These are phyloP conservation scores for Erodium maritimum DNA, from an alignment of 345 rosid genomes.

Conservation along the genomic window DNA sequence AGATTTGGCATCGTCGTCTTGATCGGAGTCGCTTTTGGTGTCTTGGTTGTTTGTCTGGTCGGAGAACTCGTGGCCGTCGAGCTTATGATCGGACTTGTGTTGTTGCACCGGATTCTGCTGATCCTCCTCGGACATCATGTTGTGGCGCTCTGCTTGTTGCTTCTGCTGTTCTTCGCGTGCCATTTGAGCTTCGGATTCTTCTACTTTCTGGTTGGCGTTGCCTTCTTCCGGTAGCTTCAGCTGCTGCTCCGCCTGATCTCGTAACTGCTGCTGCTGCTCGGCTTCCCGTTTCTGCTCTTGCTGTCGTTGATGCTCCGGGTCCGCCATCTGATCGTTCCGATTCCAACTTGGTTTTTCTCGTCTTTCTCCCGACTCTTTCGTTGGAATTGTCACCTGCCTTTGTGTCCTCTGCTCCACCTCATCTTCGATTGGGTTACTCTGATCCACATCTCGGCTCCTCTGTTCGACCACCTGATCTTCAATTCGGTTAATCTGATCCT, in stretches of 20 bases:
- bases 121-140: neutral
- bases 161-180: constrained; percentile 1
- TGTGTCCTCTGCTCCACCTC: neutral
- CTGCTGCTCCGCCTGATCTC: too few relatives aligned
- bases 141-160: constrained; percentile 6
- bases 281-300: constrained; percentile 2
- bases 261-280: constrained; percentile 25
- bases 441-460: too few relatives aligned
- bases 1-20: neutral
- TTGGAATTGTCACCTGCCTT: neutral
- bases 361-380: neutral
- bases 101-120: neutral
- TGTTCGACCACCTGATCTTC: too few relatives aligned
- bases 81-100: neutral
- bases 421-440: too few relatives aligned
- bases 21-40: neutral
- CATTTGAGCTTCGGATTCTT: neutral
- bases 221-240: neutral
- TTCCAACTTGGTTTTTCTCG: neutral
- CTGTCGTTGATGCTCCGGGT: constrained; percentile 2
- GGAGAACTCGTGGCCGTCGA: neutral
- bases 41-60: neutral
- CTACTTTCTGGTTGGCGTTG: neutral
- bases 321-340: neutral
- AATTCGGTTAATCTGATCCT: too few relatives aligned